These are phyloP conservation scores for Ammopiptanthus mongolicus DNA, from an alignment of 306 rosid genomes.

Conservation along the genomic window DNA sequence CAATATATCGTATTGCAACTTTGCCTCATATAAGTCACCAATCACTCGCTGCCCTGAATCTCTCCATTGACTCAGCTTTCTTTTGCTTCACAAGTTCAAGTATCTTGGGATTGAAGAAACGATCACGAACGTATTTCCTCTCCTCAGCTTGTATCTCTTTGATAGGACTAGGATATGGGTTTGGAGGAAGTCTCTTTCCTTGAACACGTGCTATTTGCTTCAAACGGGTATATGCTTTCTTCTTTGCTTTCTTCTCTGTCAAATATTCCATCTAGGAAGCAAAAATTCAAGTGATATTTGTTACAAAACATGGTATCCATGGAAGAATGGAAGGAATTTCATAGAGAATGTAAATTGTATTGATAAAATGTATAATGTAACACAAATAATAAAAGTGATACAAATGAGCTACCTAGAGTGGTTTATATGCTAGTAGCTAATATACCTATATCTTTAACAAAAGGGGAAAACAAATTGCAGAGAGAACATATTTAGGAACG, in stretches of 20 bases:
- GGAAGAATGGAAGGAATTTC: no score
- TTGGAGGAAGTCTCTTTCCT: slow-evolving; percentile 79
- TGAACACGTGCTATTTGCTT: slow-evolving; percentile 66
- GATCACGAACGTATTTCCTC: slow-evolving; percentile 64
- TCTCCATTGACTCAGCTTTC: slow-evolving; percentile 47
- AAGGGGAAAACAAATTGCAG: neutral
- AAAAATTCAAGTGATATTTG: slow-evolving; percentile 14
- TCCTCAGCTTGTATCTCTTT: slow-evolving; percentile 78
- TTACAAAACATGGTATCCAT: no score
- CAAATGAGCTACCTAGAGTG: no score
- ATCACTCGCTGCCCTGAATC: slow-evolving; percentile 29
- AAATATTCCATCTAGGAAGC: slow-evolving; percentile 70
- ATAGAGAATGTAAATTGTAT: no score
- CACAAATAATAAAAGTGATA: no score
- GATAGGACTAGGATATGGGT: slow-evolving; percentile 74
- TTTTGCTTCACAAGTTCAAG: slow-evolving; percentile 46
- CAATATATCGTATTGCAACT: neutral
- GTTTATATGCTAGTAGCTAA: no score
- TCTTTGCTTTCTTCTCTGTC: slow-evolving; percentile 62
- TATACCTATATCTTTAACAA: no score
- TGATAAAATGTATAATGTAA: no score
- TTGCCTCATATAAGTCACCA: neutral
- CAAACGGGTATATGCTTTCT: slow-evolving; percentile 63
- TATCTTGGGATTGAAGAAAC: slow-evolving; percentile 62
- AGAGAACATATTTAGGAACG: neutral